These are phyloP conservation scores for Fonsecaea multimorphosa DNA, from an alignment of 2,329 filamentous ascomycete genomes.

Conservation along the genomic window DNA sequence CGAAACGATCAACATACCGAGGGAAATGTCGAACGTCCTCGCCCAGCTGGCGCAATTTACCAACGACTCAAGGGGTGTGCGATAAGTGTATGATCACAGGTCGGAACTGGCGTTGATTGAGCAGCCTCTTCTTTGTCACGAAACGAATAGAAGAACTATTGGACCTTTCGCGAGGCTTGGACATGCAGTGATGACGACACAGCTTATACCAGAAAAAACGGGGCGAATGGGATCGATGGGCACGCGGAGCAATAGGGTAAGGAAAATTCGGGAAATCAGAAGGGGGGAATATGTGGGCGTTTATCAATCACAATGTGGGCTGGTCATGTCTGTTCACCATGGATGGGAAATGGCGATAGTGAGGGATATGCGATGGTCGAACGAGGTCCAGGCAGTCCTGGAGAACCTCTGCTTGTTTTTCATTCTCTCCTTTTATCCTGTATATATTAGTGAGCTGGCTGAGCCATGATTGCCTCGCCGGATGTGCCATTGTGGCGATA, in stretches of 20 bases:
- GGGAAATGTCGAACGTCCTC: slow-evolving; percentile 21
- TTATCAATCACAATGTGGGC: slow-evolving; percentile 17
- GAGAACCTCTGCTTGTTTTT: not conserved
- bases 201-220: slow-evolving; percentile 20
- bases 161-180: slow-evolving; percentile 34
- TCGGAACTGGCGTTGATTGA: slow-evolving; percentile 20
- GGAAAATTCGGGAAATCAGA: slow-evolving; percentile 8
- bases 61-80: slow-evolving; percentile 9
- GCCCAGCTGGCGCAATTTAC: slow-evolving; percentile 25
- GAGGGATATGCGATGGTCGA: not conserved
- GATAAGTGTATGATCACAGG: slow-evolving; percentile 27
- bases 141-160: slow-evolving; percentile 29
- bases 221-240: slow-evolving; percentile 14
- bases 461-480: not conserved
- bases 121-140: slow-evolving; percentile 20
- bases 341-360: not conserved
- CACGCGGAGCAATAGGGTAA: slow-evolving; percentile 18
- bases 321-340: slow-evolving; percentile 8
- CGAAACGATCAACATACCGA: slow-evolving; percentile 4
- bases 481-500: not conserved
- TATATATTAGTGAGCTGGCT: slow-evolving; percentile 20
- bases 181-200: slow-evolving; percentile 32
- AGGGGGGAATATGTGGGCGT: slow-evolving; percentile 19
- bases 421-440: slow-evolving; percentile 5
- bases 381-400: slow-evolving; percentile 25